These are phyloP conservation scores for Clavispora fructus DNA, from an alignment of 805 yeast genomes.

Conservation along the genomic window DNA sequence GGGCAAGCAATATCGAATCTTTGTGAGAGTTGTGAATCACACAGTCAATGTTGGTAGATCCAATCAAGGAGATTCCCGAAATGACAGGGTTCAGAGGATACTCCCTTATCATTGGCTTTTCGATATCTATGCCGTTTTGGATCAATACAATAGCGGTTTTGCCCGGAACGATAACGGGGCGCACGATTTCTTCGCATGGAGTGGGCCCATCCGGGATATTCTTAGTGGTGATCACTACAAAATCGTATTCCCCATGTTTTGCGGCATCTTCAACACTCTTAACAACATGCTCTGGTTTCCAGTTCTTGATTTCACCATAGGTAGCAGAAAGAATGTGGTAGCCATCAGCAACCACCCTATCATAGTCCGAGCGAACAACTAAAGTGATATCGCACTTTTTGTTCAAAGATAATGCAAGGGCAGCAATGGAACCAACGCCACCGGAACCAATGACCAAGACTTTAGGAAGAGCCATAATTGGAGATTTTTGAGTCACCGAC, in stretches of 20 bases:
- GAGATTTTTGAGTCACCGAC: neutral
- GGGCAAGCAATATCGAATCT: slow-evolving; percentile 49
- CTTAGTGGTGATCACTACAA: slow-evolving; percentile 30
- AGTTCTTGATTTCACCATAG: slow-evolving; percentile 10
- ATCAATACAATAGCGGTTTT: slow-evolving; percentile 50
- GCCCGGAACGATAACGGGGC: slow-evolving; percentile 16
- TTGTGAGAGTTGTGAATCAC: slow-evolving; percentile 44
- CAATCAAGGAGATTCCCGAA: slow-evolving; percentile 62
- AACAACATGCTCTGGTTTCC: slow-evolving; percentile 12
- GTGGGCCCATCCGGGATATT: slow-evolving; percentile 26
- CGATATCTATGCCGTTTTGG: slow-evolving; percentile 66
- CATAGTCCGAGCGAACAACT: slow-evolving; percentile 15
- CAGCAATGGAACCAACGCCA: slow-evolving; percentile 17
- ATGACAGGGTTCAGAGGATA: slow-evolving; percentile 49
- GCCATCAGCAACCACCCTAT: slow-evolving; percentile 8
- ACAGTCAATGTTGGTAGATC: slow-evolving; percentile 50
- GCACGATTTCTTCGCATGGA: slow-evolving; percentile 39
- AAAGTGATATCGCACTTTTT: slow-evolving; percentile 10
- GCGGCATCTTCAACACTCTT: slow-evolving; percentile 10
- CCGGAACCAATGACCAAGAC: slow-evolving; percentile 17
- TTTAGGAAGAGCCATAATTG: slow-evolving; percentile 3
- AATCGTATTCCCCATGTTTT: slow-evolving; percentile 21
- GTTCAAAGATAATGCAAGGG: slow-evolving; percentile 9
- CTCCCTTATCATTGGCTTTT: slow-evolving; percentile 45
- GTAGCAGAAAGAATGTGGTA: slow-evolving; percentile 12